Percentiles rank a stretch among this genome's conserved stretches.
Evolutionary conservation across 768 basidiomycete genomes (phyloP).

Genomic region (Serendipita sp.): DNA sequence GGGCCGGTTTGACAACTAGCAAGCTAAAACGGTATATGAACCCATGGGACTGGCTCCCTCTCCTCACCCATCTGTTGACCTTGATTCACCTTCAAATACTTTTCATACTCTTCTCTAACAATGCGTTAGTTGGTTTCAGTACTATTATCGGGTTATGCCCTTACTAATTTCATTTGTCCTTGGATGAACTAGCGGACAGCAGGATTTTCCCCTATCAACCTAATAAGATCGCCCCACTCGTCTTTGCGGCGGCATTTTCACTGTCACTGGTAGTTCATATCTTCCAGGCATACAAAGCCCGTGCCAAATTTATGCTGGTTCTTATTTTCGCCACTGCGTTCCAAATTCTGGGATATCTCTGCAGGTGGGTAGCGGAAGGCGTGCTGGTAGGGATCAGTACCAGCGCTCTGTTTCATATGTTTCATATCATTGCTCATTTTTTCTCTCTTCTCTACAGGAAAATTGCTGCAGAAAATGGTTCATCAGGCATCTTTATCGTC

Average conservation of each 20-base stretch:
- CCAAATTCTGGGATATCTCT: not conserved
- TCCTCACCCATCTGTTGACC: too few relatives aligned
- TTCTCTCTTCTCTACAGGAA: not conserved
- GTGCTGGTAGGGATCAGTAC: too few relatives aligned
- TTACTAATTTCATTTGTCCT: too few relatives aligned
- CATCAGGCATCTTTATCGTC: not conserved
- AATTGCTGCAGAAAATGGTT: too few relatives aligned
- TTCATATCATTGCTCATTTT: not conserved
- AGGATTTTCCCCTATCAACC: not conserved
- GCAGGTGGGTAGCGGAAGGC: not conserved
- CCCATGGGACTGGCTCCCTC: too few relatives aligned
- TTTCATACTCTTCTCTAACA: too few relatives aligned
- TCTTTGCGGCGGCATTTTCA: not conserved
- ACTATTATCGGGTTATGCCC: too few relatives aligned
- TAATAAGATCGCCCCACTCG: not conserved
- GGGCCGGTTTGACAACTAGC: too few relatives aligned
- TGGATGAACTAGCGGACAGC: not conserved
- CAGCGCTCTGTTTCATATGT: not conserved
- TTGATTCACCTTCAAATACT: too few relatives aligned
- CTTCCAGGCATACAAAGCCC: not conserved
- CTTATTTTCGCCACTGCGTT: not conserved
- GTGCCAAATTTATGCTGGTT: not conserved
- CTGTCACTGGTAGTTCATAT: not conserved
- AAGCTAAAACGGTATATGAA: too few relatives aligned
- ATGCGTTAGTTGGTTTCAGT: too few relatives aligned